Percentiles rank a stretch among this genome's conserved stretches.
Conservation (phyloP, 208 protist species). For the Trypanosoma lewisi region DNA sequence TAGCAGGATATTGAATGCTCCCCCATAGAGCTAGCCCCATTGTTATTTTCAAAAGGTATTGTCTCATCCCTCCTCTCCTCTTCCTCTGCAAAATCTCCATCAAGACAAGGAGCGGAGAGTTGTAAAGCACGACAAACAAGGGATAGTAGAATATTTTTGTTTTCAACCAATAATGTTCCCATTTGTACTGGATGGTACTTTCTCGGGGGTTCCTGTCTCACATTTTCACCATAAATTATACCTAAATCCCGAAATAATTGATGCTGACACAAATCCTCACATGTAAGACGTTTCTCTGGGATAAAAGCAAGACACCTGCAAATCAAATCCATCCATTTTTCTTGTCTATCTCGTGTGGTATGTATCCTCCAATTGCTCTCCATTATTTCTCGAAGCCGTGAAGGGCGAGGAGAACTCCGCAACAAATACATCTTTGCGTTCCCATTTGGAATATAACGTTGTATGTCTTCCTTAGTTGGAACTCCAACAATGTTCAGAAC, state of each 20-base stretch:
- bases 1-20: background rate
- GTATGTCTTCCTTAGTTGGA: constrained; percentile 58
- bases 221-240: constrained; percentile 71
- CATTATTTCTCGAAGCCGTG: constrained; percentile 49
- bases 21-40: background rate
- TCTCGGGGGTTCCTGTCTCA: constrained; percentile 44
- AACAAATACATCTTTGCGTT: constrained; percentile 84
- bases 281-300: constrained; percentile 73
- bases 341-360: constrained; percentile 32
- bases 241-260: constrained; percentile 63
- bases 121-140: constrained; percentile 38
- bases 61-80: constrained; percentile 7
- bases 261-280: constrained; percentile 65
- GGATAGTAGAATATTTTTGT: constrained; percentile 51
- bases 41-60: background rate
- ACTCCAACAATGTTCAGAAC: constrained; percentile 81
- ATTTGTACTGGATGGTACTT: constrained; percentile 37
- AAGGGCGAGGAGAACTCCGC: constrained; percentile 51
- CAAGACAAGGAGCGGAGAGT: constrained; percentile 22
- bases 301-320: constrained; percentile 77
- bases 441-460: constrained; percentile 66
- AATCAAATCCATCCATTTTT: constrained; percentile 79
- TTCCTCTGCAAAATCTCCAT: constrained; percentile 32
- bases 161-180: constrained; percentile 39
- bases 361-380: constrained; percentile 51